Conservation (phyloP, 139 green algal species). For the Deuterostichococcus epilithicus region DNA sequence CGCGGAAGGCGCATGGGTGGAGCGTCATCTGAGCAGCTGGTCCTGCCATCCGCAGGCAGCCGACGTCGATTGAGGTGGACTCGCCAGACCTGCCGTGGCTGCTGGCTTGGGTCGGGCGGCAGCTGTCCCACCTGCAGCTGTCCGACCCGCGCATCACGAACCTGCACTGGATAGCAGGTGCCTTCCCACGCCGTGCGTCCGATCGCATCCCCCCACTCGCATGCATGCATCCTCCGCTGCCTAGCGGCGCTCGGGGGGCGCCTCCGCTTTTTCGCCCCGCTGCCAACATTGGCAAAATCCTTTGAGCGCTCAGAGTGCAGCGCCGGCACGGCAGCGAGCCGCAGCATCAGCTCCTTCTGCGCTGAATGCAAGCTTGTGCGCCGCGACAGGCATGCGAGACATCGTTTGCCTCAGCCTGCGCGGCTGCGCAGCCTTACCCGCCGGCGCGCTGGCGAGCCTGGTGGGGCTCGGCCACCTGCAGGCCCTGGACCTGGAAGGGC, state of each 20-base stretch:
- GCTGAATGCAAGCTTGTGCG: too few relatives aligned
- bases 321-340: too few relatives aligned
- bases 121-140: background rate
- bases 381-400: background rate
- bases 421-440: constrained; percentile 5
- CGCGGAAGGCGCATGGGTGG: too few relatives aligned
- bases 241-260: too few relatives aligned
- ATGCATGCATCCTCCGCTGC: background rate
- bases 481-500: constrained; percentile 23
- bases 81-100: background rate
- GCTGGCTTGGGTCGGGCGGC: background rate
- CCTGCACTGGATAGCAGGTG: background rate
- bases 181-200: too few relatives aligned
- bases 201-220: background rate
- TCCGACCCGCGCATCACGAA: background rate
- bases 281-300: too few relatives aligned
- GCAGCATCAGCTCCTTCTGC: too few relatives aligned
- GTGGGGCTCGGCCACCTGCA: background rate
- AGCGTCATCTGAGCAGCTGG: too few relatives aligned
- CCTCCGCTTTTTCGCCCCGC: too few relatives aligned
- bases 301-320: too few relatives aligned
- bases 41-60: background rate
- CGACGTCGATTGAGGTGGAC: background rate
- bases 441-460: background rate
- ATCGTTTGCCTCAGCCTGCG: constrained; percentile 30